A percentile compares a stretch with the other conserved stretches of the same genome.
Conservation (phyloP, 257 asterid genomes). For the Solanum ossicruentum region DNA sequence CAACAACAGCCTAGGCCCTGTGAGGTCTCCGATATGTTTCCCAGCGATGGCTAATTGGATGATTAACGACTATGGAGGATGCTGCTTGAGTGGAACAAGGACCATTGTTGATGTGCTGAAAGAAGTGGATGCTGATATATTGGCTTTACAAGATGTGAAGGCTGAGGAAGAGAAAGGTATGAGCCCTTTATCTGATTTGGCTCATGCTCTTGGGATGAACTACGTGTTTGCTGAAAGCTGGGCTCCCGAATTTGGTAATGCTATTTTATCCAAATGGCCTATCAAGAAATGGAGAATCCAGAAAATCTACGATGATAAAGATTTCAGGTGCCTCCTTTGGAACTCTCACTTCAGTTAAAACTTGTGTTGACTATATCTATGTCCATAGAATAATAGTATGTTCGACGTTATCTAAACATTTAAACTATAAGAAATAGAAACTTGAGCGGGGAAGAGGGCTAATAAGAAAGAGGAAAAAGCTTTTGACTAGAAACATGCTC, state of each 20-base stretch:
- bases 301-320: slow-evolving; percentile 64
- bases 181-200: slow-evolving; percentile 80
- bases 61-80: slow-evolving; percentile 6
- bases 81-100: slow-evolving; percentile 26
- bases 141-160: slow-evolving; percentile 83
- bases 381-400: neutral
- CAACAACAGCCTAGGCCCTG: slow-evolving; percentile 18
- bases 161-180: slow-evolving; percentile 82
- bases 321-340: slow-evolving; percentile 47
- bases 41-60: slow-evolving; percentile 44
- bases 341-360: neutral
- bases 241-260: slow-evolving; percentile 97
- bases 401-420: neutral
- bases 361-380: neutral
- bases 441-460: neutral
- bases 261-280: slow-evolving; percentile 84
- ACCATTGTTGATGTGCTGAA: slow-evolving; percentile 52
- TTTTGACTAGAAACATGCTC: neutral
- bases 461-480: neutral
- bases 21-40: slow-evolving; percentile 79
- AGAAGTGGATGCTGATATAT: slow-evolving; percentile 77
- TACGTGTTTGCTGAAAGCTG: slow-evolving; percentile 95
- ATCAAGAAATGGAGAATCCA: slow-evolving; percentile 69
- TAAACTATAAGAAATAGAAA: neutral
- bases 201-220: slow-evolving; percentile 73